A percentile compares a stretch with the other conserved stretches of the same genome.
Conservation (phyloP, 2,329 filamentous ascomycete genomes). For the Thelonectria rubi region DNA sequence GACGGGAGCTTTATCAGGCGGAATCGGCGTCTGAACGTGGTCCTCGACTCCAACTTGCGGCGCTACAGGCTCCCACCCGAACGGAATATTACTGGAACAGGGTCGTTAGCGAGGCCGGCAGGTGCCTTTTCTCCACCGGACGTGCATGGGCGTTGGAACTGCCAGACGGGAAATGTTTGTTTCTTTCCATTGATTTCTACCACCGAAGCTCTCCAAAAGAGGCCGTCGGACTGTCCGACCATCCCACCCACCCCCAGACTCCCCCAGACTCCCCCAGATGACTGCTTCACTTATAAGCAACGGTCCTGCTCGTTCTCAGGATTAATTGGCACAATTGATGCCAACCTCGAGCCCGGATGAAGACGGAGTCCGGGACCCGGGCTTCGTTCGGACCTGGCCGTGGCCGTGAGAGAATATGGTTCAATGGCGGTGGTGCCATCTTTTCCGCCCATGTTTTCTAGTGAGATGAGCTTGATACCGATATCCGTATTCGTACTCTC, state of each 20-base stretch:
- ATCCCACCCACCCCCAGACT: neutral
- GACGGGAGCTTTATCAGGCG: slow-evolving; percentile 22
- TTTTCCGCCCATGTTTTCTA: slow-evolving; percentile 5
- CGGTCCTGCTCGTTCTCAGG: neutral
- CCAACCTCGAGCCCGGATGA: neutral
- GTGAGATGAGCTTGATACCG: neutral
- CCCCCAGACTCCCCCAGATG: neutral
- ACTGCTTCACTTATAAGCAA: neutral
- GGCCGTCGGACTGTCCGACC: no score
- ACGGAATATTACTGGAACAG: slow-evolving; percentile 11
- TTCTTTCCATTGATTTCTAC: slow-evolving; percentile 7
- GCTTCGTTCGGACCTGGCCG: slow-evolving; percentile 20
- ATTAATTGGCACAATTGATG: neutral
- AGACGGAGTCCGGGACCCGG: slow-evolving; percentile 1
- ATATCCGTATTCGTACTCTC: neutral
- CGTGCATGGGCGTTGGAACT: slow-evolving; percentile 1
- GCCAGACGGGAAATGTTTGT: neutral
- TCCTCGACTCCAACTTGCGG: neutral
- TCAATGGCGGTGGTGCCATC: slow-evolving; percentile 14
- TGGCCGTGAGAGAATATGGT: neutral
- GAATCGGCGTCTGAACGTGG: slow-evolving; percentile 20
- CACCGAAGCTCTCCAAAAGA: neutral
- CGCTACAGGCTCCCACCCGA: slow-evolving; percentile 1
- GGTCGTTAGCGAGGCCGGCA: slow-evolving; percentile 7
- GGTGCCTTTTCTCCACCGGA: slow-evolving; percentile 16